Conservation (phyloP, 768 basidiomycete species). For the Xerocomus spinulosus region DNA sequence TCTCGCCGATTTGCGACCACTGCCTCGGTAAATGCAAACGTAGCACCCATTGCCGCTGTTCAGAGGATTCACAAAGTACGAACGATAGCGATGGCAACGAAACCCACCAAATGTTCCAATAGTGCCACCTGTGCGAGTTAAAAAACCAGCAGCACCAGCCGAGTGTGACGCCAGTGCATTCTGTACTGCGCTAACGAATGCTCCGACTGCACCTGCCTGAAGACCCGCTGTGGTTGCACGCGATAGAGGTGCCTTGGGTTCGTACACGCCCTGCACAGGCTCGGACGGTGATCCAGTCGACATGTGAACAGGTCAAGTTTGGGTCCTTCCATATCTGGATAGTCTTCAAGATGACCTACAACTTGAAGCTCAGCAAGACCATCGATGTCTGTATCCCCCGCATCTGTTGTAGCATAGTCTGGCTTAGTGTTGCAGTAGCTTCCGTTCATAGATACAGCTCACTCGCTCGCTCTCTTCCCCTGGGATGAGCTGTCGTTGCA, state of each 20-base stretch:
- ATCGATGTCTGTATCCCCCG: conserved; percentile 39
- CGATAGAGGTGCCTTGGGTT: conserved; percentile 51
- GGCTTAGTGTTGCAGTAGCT: conserved; percentile 19
- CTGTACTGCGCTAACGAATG: conserved; percentile 68
- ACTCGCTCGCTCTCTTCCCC: conserved; percentile 44
- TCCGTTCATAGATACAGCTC: conserved; percentile 32
- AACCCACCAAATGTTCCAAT: conserved; percentile 87
- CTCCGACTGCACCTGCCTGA: conserved; percentile 62
- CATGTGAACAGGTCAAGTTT: conserved; percentile 12
- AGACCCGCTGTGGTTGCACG: conserved; percentile 55
- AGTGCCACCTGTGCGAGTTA: conserved; percentile 83
- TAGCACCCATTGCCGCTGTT: conserved; percentile 82
- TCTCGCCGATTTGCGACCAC: conserved; percentile 75
- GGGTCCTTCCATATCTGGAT: conserved; percentile 19
- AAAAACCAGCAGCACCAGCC: conserved; percentile 77
- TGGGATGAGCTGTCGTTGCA: conserved; percentile 37
- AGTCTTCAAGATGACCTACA: conserved; percentile 26
- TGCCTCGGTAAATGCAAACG: conserved; percentile 81
- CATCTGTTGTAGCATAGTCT: conserved; percentile 1
- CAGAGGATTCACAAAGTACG: conserved; percentile 5
- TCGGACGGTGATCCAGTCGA: conserved; percentile 16
- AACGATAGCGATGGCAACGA: background rate
- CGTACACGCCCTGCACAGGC: conserved; percentile 28
- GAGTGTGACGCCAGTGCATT: conserved; percentile 78
- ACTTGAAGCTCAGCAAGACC: conserved; percentile 38